Evolutionary conservation across 371 early-diverging fungal species (phyloP), one percentile per base, ranked within the genome.

Genomic region (Saksenaea oblongispora): DNA sequence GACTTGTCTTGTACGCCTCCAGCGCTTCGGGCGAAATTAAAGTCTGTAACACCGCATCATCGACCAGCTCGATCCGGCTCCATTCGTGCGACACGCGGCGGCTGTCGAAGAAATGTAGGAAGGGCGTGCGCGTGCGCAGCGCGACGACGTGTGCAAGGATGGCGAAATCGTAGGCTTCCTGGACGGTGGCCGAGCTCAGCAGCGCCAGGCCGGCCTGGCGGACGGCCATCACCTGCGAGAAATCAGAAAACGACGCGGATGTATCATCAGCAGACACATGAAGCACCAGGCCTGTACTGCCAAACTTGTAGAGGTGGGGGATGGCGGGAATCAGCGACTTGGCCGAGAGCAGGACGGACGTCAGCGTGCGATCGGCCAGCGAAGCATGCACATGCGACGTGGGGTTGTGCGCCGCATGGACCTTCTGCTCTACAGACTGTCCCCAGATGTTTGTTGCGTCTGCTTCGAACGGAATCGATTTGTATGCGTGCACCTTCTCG

Each of bases 151-250:
- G 79, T 14, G 92, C 86, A 55, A 87, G 87, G 60, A 84, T 69
- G 34, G 85, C 89, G 63, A 88, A 74, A 76, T 93, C 91, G 42
- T 88, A 79, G 3, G 89, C 88, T 65, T 89, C 86, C 77, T 93
- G 91, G 24, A 84, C 82, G 57, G 84, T 78, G 37, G 84, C 71
- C 34, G 93, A 92, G 58, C 87, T 86, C 58, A 94, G 66, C 56
- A 93, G 59, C 4, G 86, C 84, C 56, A 87, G 85, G 9, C 93
- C 94, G 56, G 92, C 84, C 70, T 91, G 89, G 60, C 92, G 87
- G 8, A 91, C 87, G 14, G 92, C 91, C 74, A 90, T 80, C 24
- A 93, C 87, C 56, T 88, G 84, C 41, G 91, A 79, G 51, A 83
- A 69, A 60, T 87, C 86, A 37, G 71, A 79, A 58, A 72, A 78